Evolutionary conservation across 257 asterid genomes (phyloP).

Genomic region (Forsythia viridissima): DNA sequence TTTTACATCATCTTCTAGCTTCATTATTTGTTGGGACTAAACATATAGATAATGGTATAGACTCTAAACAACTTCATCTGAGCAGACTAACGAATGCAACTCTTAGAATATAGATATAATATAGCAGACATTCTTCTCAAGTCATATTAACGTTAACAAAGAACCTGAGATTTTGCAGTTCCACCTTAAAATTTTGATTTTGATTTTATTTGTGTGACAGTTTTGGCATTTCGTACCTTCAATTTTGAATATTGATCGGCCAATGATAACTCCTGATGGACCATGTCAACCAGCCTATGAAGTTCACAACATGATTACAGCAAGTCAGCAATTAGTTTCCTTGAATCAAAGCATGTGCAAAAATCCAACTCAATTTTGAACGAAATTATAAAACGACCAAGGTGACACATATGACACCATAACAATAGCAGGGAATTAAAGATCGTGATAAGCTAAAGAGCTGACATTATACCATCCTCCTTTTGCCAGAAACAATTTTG

Average conservation of each 20-base stretch:
- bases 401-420: constrained; percentile 6
- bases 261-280: constrained; percentile 88
- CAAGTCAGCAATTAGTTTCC: constrained; percentile 28
- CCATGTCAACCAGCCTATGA: constrained; percentile 83
- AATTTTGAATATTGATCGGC: constrained; percentile 86
- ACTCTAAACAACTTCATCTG: background rate
- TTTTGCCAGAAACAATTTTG: background rate
- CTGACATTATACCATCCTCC: constrained; percentile 2
- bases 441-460: constrained; percentile 4
- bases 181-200: constrained; percentile 1
- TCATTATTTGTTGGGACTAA: constrained; percentile 1
- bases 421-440: background rate
- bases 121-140: constrained; percentile 18
- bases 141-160: background rate
- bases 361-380: constrained; percentile 15
- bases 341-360: constrained; percentile 18
- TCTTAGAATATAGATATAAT: constrained; percentile 5
- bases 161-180: constrained; percentile 7
- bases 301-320: constrained; percentile 25
- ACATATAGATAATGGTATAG: background rate
- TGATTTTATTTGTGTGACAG: background rate
- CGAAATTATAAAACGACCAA: constrained; percentile 8
- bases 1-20: constrained; percentile 15
- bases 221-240: constrained; percentile 57
- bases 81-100: constrained; percentile 14